Evolutionary conservation across 2,329 filamentous ascomycete species (phyloP), one percentile per base, ranked within the genome.

Genomic region (Drechslerella dactyloides): DNA sequence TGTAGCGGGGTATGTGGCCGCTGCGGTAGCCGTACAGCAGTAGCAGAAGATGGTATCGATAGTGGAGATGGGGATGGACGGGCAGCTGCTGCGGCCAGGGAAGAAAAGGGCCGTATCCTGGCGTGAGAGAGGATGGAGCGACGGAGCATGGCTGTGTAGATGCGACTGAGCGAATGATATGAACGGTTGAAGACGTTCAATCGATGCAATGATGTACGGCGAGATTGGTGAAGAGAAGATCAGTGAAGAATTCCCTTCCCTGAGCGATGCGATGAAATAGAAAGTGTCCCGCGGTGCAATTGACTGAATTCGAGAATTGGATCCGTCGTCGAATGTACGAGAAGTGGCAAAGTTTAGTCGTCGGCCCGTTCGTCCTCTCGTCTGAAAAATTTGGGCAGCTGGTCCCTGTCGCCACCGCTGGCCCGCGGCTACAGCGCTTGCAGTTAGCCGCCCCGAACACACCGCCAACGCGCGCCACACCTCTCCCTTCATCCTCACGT

Each of bases 21-120:
- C 23, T 62, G 54, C n/a, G 59, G 57, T 30, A 70, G 10, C 33
- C 50, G 58, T 23, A 58, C 33, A 23, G 66, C n/a, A n/a, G n/a
- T n/a, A 13, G 55, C 30, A 10, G 30, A 55, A 2, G 68, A 19
- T 19, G 50, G 53, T 65, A 61, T 55, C 55, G 55, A 61, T 44
- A 63, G 58, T 17, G 68, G 51, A 8, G 46, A 7, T 1, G 68
- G 60, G 11, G 68, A 44, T 17, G 50, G 44, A 33, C 56, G 68
- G 4, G 56, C n/a, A 3, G 66, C 63, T 74, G 77, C 74, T 76
- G 76, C 76, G 76, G 69, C 55, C 68, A 73, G 75, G 75, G 78
- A 76, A 78, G 76, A 75, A 66, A 76, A 75, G 48, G 74, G 69
- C 46, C 77, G 77, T 72, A 46, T 65, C 60, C 68, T 60, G 42